Conservation (phyloP, 805 yeast species). For the Suhomyces emberorum region DNA sequence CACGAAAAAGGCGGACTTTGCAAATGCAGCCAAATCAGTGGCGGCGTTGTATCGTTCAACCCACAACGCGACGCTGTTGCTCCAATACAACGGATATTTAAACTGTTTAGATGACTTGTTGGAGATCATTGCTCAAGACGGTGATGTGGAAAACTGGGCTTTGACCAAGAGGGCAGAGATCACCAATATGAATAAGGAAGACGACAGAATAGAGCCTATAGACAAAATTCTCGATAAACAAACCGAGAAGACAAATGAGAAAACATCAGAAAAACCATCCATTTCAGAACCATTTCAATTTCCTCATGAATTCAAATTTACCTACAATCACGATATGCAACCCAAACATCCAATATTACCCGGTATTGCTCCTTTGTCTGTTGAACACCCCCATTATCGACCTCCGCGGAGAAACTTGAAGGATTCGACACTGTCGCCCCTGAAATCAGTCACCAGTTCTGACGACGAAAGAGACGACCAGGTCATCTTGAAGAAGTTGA, state of each 20-base stretch:
- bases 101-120: constrained; percentile 59
- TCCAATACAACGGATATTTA: constrained; percentile 56
- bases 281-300: constrained; percentile 7
- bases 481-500: constrained; percentile 5
- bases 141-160: constrained; percentile 54
- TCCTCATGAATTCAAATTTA: constrained; percentile 31
- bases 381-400: constrained; percentile 20
- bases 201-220: too few relatives aligned
- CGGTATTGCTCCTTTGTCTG: constrained; percentile 38
- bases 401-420: too few relatives aligned
- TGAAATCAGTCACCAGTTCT: constrained; percentile 6
- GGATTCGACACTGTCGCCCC: constrained; percentile 6
- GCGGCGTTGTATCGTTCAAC: constrained; percentile 58
- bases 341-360: constrained; percentile 29
- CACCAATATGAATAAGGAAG: constrained; percentile 7
- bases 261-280: neutral
- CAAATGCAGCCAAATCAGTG: constrained; percentile 42
- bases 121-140: constrained; percentile 34
- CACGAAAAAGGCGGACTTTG: constrained; percentile 29
- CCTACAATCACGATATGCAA: constrained; percentile 25
- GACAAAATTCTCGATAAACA: too few relatives aligned
- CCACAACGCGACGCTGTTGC: constrained; percentile 46
- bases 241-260: neutral
- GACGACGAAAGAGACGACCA: constrained; percentile 7
- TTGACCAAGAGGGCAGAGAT: constrained; percentile 46